Evolutionary conservation across 371 early-diverging fungal species (phyloP), one percentile per base, ranked within the genome.

Genomic region (Cokeromyces recurvatus): DNA sequence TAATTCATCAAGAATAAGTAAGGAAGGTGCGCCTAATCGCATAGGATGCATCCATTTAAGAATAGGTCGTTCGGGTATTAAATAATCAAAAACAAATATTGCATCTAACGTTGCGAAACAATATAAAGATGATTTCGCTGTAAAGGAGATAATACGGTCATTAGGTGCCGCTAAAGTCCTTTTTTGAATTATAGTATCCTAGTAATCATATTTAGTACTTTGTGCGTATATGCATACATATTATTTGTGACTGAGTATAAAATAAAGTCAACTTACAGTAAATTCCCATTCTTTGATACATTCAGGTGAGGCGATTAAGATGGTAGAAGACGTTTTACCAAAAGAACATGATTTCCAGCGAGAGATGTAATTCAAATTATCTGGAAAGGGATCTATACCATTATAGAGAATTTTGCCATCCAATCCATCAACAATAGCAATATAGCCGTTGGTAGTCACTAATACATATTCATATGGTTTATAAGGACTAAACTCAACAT

Each of bases 61-160:
- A n/a, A n/a, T n/a, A n/a, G n/a, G n/a, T n/a, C n/a, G n/a, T n/a
- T n/a, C n/a, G n/a, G n/a, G n/a, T n/a, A n/a, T n/a, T n/a, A n/a
- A n/a, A n/a, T n/a, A n/a, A n/a, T n/a, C n/a, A n/a, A n/a, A n/a
- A n/a, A n/a, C n/a, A n/a, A n/a, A 29, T 29, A 29, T 29, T 29
- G 29, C 11, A 29, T 38, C 42, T 8, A 35, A 5, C 6, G 58
- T 58, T 11, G 49, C 15, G 37, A 42, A 52, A 14, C 53, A 43
- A 32, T 43, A 53, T 17, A 58, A 3, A 12, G 29, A 14, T 3
- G 36, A 20, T 15, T 5, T 29, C 29, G 45, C 25, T 32, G 40
- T 25, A 41, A 58, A 58, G 9, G 53, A 38, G 15, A 45, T 38
- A 15, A 58, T 58, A 23, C 41, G 40, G 12, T 58, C 53, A 3